A percentile compares a stretch with the other conserved stretches of the same genome.
These are phyloP conservation scores for Penicillium coffeae DNA, from an alignment of 495 filamentous ascomycete genomes.

Conservation along the genomic window DNA sequence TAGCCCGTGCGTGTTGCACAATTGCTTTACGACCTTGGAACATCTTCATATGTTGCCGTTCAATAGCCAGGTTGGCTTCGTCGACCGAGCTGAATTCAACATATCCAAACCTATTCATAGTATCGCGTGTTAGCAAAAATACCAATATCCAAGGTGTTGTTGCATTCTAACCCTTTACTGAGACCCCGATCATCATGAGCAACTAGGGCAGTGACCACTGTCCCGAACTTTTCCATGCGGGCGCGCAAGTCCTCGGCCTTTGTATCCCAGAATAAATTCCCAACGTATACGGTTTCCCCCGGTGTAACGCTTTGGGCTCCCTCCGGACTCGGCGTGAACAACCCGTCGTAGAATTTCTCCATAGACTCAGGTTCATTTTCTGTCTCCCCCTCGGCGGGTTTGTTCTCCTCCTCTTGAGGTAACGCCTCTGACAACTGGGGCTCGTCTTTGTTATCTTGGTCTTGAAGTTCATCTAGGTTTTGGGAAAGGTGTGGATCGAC, in stretches of 20 bases:
- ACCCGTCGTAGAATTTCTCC: no score
- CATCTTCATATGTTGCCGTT: constrained; percentile 61
- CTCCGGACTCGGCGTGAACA: no score
- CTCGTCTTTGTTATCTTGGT: neutral
- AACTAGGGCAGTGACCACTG: constrained; percentile 51
- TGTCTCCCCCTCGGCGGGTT: no score
- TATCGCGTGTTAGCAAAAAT: no score
- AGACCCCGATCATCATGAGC: constrained; percentile 68
- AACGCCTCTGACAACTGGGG: no score
- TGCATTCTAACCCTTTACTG: constrained; percentile 82
- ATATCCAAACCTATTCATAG: constrained; percentile 66
- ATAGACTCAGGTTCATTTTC: no score
- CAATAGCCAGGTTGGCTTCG: constrained; percentile 57
- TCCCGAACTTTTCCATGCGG: constrained; percentile 64
- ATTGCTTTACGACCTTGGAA: constrained; percentile 75
- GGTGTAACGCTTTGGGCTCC: constrained; percentile 2
- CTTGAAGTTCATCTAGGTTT: neutral
- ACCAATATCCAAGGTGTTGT: no score
- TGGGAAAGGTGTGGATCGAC: neutral
- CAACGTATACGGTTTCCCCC: constrained; percentile 60
- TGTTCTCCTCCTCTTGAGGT: no score
- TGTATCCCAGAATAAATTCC: constrained; percentile 84
- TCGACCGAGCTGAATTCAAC: constrained; percentile 60
- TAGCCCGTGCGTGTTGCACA: constrained; percentile 52
- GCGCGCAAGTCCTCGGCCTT: constrained; percentile 65